phyloP scores from a whole-genome alignment of 139 green algal genomes.

The Edaphochlamys debaryana region DNA sequence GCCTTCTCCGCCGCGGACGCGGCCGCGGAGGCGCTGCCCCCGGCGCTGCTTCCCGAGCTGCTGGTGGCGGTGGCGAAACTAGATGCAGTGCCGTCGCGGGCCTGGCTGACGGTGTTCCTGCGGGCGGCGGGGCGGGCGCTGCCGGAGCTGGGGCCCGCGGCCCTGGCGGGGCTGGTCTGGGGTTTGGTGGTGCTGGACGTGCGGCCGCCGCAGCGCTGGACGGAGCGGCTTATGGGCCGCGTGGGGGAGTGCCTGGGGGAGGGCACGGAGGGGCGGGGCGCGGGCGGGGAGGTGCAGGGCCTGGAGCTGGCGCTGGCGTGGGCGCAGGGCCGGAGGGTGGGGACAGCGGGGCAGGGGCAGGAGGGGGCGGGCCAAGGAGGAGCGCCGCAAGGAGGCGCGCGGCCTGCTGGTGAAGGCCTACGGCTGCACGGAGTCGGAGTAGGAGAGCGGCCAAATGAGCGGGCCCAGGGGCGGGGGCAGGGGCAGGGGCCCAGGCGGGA shows the following conservation, averaged over 20 bases:
- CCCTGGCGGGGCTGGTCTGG: conserved; percentile 14
- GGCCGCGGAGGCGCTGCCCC: background rate
- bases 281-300: background rate
- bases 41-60: conserved; percentile 13
- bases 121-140: background rate
- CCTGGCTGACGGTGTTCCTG: background rate
- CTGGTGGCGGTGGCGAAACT: conserved; percentile 19
- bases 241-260: background rate
- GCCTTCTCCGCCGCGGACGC: background rate
- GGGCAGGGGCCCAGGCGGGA: too few relatives aligned
- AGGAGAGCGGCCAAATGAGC: too few relatives aligned
- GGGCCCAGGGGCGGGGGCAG: background rate
- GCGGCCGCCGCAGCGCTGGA: background rate
- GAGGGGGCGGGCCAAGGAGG: too few relatives aligned
- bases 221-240: background rate
- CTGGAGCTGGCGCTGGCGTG: background rate
- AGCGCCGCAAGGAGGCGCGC: too few relatives aligned
- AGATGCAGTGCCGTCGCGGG: background rate
- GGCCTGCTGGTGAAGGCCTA: too few relatives aligned
- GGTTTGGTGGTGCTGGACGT: conserved; percentile 26
- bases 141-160: background rate
- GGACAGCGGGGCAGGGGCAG: too few relatives aligned
- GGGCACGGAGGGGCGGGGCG: background rate
- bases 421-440: too few relatives aligned
- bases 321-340: background rate